Percentiles rank a stretch among this genome's conserved stretches.
Conservation (phyloP, 2,329 filamentous ascomycete genomes). For the Sphaerulina vaccinii region DNA sequence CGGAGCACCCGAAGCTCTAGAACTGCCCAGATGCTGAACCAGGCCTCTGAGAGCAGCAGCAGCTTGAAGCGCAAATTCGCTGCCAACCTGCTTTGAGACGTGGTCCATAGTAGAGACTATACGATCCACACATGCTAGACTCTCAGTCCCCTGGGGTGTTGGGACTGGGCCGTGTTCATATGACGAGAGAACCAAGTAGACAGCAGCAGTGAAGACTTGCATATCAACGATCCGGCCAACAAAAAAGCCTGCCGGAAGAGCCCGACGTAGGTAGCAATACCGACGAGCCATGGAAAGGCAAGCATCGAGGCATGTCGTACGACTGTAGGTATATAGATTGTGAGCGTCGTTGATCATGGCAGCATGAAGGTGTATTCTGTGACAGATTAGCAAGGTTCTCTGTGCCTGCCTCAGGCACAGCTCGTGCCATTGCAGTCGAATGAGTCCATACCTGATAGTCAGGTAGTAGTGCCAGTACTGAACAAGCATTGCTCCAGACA, state of each 20-base stretch:
- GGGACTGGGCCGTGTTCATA: constrained; percentile 1
- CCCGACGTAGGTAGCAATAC: constrained; percentile 24
- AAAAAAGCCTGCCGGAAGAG: constrained; percentile 31
- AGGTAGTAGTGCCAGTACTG: constrained; percentile 34
- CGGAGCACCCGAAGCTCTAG: constrained; percentile 2
- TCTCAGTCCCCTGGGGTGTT: background rate
- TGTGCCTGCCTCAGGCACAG: background rate
- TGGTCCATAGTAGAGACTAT: constrained; percentile 23
- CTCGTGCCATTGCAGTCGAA: background rate
- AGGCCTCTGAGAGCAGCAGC: constrained; percentile 24
- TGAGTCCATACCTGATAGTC: constrained; percentile 14
- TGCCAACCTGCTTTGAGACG: constrained; percentile 20
- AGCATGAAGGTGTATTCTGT: constrained; percentile 28
- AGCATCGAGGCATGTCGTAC: constrained; percentile 29
- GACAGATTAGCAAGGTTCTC: background rate
- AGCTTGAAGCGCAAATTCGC: constrained; percentile 26
- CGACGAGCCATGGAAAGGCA: constrained; percentile 24
- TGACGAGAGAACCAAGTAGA: constrained; percentile 27
- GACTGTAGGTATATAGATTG: constrained; percentile 29
- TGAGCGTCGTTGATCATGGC: constrained; percentile 29
- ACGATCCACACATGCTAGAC: constrained; percentile 18
- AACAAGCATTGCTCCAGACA: constrained; percentile 24
- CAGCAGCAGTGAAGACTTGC: constrained; percentile 30
- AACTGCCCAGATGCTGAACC: constrained; percentile 18
- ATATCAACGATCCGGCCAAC: constrained; percentile 30